These are phyloP conservation scores for Emericellopsis cladophorae DNA, from an alignment of 2,329 filamentous ascomycete genomes.

Conservation along the genomic window DNA sequence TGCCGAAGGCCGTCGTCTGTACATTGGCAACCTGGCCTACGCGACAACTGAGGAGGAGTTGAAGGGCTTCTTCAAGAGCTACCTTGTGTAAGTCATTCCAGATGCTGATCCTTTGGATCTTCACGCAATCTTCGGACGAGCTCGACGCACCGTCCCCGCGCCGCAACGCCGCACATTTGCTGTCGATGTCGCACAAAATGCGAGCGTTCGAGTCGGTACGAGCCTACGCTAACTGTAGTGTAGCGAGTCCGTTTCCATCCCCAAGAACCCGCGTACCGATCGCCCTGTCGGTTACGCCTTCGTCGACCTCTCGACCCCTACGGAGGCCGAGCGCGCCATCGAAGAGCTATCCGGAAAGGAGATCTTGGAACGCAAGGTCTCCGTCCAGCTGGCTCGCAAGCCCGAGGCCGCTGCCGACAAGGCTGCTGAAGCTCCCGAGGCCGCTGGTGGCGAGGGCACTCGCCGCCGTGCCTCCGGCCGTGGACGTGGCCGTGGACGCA, in stretches of 20 bases:
- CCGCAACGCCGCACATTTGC: too few relatives aligned
- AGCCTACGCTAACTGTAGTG: neutral
- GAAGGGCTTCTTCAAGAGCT: constrained; percentile 99
- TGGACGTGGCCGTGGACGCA: constrained; percentile 54
- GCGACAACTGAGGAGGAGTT: constrained; percentile 99
- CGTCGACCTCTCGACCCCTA: constrained; percentile 89
- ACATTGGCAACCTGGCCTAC: constrained; percentile 99
- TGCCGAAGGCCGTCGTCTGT: constrained; percentile 96
- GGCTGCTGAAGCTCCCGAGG: constrained; percentile 63
- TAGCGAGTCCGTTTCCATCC: constrained; percentile 97
- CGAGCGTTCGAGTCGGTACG: neutral
- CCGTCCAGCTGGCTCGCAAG: constrained; percentile 96
- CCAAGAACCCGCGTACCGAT: constrained; percentile 97
- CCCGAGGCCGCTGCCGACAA: constrained; percentile 77
- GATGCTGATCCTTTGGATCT: neutral
- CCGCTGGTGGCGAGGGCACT: constrained; percentile 52
- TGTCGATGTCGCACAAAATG: neutral
- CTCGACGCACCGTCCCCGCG: too few relatives aligned
- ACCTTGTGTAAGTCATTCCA: constrained; percentile 75
- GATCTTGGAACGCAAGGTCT: constrained; percentile 97
- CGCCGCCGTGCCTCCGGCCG: constrained; percentile 51
- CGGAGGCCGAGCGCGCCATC: constrained; percentile 92
- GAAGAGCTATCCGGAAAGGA: constrained; percentile 92
- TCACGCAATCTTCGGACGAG: too few relatives aligned
- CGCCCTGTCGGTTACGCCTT: constrained; percentile 98